phyloP scores from a whole-genome alignment of 352 stramenopile genomes.

The Pythium volutum region DNA sequence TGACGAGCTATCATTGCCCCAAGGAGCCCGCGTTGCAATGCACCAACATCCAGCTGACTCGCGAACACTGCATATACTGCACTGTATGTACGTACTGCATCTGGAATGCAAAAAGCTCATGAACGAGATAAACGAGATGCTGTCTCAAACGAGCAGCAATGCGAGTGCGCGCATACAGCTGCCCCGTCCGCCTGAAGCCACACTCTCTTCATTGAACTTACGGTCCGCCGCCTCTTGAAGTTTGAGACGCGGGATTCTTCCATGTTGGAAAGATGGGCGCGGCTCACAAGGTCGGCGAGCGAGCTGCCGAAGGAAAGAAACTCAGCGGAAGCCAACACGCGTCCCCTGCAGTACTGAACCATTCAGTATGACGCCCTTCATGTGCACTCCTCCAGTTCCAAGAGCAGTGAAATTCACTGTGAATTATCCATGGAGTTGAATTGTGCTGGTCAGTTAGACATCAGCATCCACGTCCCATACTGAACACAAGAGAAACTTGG shows the following conservation, averaged over 20 bases:
- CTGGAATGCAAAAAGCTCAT: too few species aligned
- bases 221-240: conserved; percentile 4
- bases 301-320: neutral
- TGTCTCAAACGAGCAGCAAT: neutral
- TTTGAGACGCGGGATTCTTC: conserved; percentile 5
- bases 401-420: neutral
- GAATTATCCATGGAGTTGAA: neutral
- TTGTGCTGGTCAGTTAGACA: neutral
- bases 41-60: too few species aligned
- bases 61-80: too few species aligned
- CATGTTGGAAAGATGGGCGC: conserved; percentile 3
- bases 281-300: neutral
- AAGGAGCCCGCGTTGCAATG: too few species aligned
- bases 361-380: neutral
- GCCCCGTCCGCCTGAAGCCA: conserved; percentile 1
- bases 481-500: neutral
- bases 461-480: neutral
- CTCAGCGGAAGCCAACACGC: neutral
- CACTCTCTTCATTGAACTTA: conserved; percentile 8
- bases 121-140: too few species aligned
- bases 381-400: neutral
- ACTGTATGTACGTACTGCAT: too few species aligned
- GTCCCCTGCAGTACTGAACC: too few species aligned
- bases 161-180: neutral
- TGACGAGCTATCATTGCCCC: neutral